Evolutionary conservation across 2,329 filamentous ascomycete genomes (phyloP), one percentile per base, ranked within the genome.

Genomic region (Pestalotiopsis sp.): DNA sequence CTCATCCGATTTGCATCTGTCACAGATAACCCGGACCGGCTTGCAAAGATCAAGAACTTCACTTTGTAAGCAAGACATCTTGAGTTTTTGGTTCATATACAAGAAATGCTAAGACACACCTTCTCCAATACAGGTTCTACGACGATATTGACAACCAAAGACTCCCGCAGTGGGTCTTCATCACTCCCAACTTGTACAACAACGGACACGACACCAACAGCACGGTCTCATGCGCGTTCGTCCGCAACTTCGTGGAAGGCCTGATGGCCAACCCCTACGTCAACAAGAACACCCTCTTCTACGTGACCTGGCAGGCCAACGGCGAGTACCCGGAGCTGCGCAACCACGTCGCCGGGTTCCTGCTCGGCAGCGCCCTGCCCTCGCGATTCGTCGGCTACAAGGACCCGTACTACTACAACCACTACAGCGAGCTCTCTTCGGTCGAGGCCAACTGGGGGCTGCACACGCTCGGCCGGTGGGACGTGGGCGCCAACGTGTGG

Each of bases 271-370:
- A 95, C 81, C 79, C 82, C 61, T 87, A 91, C 73, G 95, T 96
- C 80, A 92, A 91, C 88, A 82, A 92, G 60, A 88, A 92, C 75
- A 94, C 92, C 0, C 85, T 96, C 1, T 86, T 96, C 9, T 82
- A 95, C 7, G 79, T 96, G 69, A 95, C 90, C 9, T 96, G 93
- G 75, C 93, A 96, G 72, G 93, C 95, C 81, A 92, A 90, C 77
- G 87, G 91, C 73, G 89, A 87, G 9, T 94, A 94, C 79, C 79
- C 83, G 7, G 80, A 83, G 27, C 86, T 87, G 73, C 57, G 57
- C 27, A 95, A 95, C 85, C 85, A 85, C 56, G 86, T 95, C 64
- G 87, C 93, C 69, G 87, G 83, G 70, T 85, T 96, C 72, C 86
- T 96, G 0, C 82, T 96, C 3, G 93, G 93, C 17, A 92, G 92